Evolutionary conservation across 2,329 filamentous ascomycete genomes (phyloP), one percentile per base, ranked within the genome.

Genomic region (Plenodomus biglobosus): DNA sequence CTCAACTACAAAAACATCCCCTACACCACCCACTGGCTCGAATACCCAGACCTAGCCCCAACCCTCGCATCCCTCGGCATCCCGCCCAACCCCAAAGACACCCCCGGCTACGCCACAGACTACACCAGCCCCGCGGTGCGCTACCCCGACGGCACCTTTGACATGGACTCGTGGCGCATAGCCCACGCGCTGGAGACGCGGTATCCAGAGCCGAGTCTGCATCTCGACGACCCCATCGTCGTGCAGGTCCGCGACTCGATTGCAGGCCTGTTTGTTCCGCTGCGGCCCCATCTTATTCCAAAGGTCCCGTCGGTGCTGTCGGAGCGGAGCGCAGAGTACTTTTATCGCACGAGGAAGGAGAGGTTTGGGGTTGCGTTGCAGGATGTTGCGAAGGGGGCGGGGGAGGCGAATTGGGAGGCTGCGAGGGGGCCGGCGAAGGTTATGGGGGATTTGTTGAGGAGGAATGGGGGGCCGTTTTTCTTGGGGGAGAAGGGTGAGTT

Each of bases 11-110:
- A 90, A 20, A 75, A 75, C 1, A 66, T 89, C 13, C 77, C 83
- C 38, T 90, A 89, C 73, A 78, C 79, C 63, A 89, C 85, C 0
- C 75, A 85, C 76, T 89, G 85, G 84, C 70, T 84, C 15, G 84
- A 88, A 61, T 88, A 87, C 56, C 85, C 85, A 1, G 80, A 88
- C 30, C 76, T 90, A 50, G 78, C 75, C 47, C 70, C 80, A 1
- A 79, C 68, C 2, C 73, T 88, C 41, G 74, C 81, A 38, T 7
- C 38, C 18, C 22, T 49, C 35, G 76, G 74, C 45, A 62, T 80
- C 42, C 71, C 76, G 15, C 75, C 82, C 17, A 79, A 82, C 41
- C 54, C 71, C 30, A 56, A 61, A 5, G 53, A 59, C 13, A 54
- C 55, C 6, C 66, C 65, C 8, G 66, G 68, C 2, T 68, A 69